Conservation (phyloP, 768 basidiomycete species). For the Tricholoma furcatifolium region DNA sequence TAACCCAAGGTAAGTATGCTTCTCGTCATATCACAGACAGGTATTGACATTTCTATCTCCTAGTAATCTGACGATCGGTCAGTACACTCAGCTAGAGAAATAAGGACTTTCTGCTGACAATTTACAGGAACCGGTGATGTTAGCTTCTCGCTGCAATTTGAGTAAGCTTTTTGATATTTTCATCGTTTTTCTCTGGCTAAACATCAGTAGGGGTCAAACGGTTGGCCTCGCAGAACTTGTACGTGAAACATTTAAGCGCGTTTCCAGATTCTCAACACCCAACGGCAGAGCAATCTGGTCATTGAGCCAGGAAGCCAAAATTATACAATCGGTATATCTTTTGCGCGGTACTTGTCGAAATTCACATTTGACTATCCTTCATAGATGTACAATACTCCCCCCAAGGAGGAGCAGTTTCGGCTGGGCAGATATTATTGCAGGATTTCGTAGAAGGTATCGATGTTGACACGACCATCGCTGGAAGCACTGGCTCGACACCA, state of each 20-base stretch:
- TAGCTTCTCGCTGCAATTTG: conserved; percentile 55
- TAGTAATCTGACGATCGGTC: conserved; percentile 44
- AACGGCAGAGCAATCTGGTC: conserved; percentile 45
- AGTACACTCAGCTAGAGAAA: conserved; percentile 7
- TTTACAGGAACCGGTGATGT: conserved; percentile 58
- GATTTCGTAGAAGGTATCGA: conserved; percentile 68
- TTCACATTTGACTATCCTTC: not conserved
- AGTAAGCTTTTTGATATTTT: conserved; percentile 31
- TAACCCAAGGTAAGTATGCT: conserved; percentile 55
- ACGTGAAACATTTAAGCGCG: conserved; percentile 9
- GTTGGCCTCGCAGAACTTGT: conserved; percentile 63
- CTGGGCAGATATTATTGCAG: conserved; percentile 57
- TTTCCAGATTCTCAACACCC: conserved; percentile 2
- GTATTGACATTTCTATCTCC: conserved; percentile 8
- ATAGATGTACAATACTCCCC: conserved; percentile 62
- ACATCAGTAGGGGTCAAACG: conserved; percentile 37
- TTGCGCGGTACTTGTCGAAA: not conserved
- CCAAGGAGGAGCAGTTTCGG: conserved; percentile 48
- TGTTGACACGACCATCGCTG: conserved; percentile 53
- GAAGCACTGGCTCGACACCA: conserved; percentile 52
- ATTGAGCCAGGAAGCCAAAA: conserved; percentile 57
- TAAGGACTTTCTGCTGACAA: conserved; percentile 22
- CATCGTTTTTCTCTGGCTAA: not conserved
- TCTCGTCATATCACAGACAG: conserved; percentile 5
- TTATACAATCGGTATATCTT: conserved; percentile 50